These are phyloP conservation scores for Pseudoneurospora amorphoporcata DNA, from an alignment of 495 filamentous ascomycete species.

Conservation along the genomic window DNA sequence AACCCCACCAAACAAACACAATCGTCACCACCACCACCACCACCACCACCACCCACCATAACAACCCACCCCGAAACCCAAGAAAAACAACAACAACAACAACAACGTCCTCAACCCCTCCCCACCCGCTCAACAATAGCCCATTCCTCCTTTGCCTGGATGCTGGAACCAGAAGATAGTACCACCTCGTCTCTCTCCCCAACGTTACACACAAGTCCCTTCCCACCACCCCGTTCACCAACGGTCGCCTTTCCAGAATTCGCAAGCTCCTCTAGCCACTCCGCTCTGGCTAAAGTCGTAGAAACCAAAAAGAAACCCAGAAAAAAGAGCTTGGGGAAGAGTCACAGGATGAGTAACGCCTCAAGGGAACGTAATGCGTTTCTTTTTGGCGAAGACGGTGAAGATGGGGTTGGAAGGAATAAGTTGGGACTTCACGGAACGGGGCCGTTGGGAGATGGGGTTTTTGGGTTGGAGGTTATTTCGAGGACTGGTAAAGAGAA, in stretches of 20 bases:
- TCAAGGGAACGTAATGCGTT: conserved; percentile 45
- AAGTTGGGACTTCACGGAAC: background rate
- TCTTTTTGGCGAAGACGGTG: conserved; percentile 38
- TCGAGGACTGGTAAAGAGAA: conserved; percentile 8
- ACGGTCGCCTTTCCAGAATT: conserved; percentile 1
- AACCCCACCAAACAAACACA: background rate
- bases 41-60: background rate
- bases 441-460: conserved; percentile 23
- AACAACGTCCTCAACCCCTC: conserved; percentile 23
- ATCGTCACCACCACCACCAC: background rate
- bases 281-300: background rate
- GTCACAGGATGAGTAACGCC: conserved; percentile 14
- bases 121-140: conserved; percentile 59
- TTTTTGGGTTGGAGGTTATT: conserved; percentile 38
- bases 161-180: conserved; percentile 55
- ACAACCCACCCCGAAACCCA: conserved; percentile 1
- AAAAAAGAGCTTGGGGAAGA: background rate
- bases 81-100: conserved; percentile 3
- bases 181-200: conserved; percentile 4
- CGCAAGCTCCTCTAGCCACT: background rate
- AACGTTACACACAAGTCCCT: background rate
- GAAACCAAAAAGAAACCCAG: conserved; percentile 18
- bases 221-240: conserved; percentile 8
- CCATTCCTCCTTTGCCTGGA: conserved; percentile 89
- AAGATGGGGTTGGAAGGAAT: conserved; percentile 17